Percentiles rank a stretch among this genome's conserved stretches.
Conservation (phyloP, 768 basidiomycete species). For the Termitomyces sp. region DNA sequence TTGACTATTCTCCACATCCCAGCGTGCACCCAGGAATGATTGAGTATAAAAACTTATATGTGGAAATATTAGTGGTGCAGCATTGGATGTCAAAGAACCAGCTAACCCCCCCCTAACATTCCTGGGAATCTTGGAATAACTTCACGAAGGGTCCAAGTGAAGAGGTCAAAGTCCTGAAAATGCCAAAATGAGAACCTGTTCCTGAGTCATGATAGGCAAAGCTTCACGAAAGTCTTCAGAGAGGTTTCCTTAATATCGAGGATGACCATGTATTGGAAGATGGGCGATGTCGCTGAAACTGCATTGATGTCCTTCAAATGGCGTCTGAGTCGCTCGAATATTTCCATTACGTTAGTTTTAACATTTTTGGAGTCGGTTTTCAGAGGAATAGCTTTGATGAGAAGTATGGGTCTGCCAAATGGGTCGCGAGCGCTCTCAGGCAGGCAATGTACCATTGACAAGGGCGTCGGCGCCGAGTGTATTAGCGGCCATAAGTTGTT, state of each 20-base stretch:
- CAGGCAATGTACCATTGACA: conserved; percentile 42
- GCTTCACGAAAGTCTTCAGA: conserved; percentile 47
- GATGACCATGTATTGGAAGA: conserved; percentile 62
- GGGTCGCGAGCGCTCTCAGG: conserved; percentile 51
- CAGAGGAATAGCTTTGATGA: conserved; percentile 43
- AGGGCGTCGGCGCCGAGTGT: conserved; percentile 21
- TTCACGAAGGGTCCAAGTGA: conserved; percentile 61
- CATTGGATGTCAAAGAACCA: background rate
- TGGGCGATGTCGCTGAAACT: conserved; percentile 22
- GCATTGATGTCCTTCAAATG: conserved; percentile 48
- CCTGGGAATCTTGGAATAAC: conserved; percentile 69
- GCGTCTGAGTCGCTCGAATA: conserved; percentile 51
- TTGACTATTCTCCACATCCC: conserved; percentile 63
- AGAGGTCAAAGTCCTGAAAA: conserved; percentile 50
- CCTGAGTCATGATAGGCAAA: conserved; percentile 1
- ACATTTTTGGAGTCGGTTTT: conserved; percentile 28
- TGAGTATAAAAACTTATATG: conserved; percentile 56
- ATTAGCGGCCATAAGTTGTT: conserved; percentile 33
- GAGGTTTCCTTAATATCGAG: conserved; percentile 58
- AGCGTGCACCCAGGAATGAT: conserved; percentile 70
- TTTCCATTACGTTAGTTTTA: conserved; percentile 38
- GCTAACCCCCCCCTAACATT: conserved; percentile 64
- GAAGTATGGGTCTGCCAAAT: conserved; percentile 58
- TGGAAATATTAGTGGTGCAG: conserved; percentile 3
- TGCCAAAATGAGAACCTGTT: conserved; percentile 8